Percentiles rank a stretch among this genome's conserved stretches.
These are phyloP conservation scores for Aspergillus sp. DNA, from an alignment of 2,329 filamentous ascomycete species.

Conservation along the genomic window DNA sequence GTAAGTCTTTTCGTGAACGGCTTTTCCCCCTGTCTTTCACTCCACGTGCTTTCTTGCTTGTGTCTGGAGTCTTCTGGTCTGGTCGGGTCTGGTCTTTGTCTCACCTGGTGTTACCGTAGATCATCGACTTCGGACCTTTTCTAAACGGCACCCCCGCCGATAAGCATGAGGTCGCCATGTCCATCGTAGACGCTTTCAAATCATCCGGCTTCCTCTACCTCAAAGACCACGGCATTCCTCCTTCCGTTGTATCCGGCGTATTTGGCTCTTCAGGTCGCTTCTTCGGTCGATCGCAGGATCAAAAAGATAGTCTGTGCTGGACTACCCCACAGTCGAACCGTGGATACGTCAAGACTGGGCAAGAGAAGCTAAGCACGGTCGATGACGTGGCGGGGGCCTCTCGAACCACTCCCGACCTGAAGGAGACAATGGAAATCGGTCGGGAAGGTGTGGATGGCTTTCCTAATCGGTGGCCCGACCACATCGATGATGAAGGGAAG, in stretches of 20 bases:
- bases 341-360: constrained; percentile 69
- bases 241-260: constrained; percentile 59
- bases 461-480: constrained; percentile 77
- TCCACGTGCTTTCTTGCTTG: background rate
- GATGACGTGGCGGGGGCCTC: constrained; percentile 57
- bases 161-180: constrained; percentile 66
- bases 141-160: constrained; percentile 62
- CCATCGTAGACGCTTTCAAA: constrained; percentile 78
- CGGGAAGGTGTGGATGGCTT: constrained; percentile 60
- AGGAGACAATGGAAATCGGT: constrained; percentile 64
- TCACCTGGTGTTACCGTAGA: constrained; percentile 46
- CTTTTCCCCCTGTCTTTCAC: too few species aligned
- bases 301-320: constrained; percentile 70
- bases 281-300: constrained; percentile 63
- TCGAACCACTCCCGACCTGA: constrained; percentile 53
- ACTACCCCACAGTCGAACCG: constrained; percentile 71
- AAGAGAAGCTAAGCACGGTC: constrained; percentile 69
- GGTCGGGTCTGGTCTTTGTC: background rate
- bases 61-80: background rate
- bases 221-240: constrained; percentile 71
- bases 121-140: constrained; percentile 78
- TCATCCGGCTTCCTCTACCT: constrained; percentile 88
- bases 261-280: constrained; percentile 71
- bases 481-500: constrained; percentile 54
- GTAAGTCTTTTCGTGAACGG: constrained; percentile 25